A percentile compares a stretch with the other conserved stretches of the same genome.
Conservation (phyloP, 2,329 filamentous ascomycete species). For the Colletotrichum tofieldiae region DNA sequence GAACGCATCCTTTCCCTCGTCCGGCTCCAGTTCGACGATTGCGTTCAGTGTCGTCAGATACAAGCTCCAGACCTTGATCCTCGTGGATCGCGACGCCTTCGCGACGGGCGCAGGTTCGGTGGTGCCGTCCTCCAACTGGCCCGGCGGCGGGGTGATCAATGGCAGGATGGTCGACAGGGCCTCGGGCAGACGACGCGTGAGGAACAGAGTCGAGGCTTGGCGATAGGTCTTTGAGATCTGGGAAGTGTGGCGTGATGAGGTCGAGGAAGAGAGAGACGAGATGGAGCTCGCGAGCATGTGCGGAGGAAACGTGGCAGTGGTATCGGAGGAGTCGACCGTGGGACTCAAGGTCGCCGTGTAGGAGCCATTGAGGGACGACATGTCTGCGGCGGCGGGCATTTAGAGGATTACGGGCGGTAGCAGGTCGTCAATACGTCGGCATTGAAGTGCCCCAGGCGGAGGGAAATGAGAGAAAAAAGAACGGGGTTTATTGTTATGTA, state of each 20-base stretch:
- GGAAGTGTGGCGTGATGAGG: constrained; percentile 73
- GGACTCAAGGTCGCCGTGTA: constrained; percentile 63
- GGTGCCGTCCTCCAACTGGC: constrained; percentile 62
- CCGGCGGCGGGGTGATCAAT: constrained; percentile 76
- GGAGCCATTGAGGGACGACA: constrained; percentile 61
- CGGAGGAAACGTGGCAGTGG: constrained; percentile 62
- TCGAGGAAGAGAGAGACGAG: constrained; percentile 77
- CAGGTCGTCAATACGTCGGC: constrained; percentile 39
- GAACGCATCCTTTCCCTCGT: constrained; percentile 92
- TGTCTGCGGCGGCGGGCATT: constrained; percentile 47
- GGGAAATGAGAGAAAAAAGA: constrained; percentile 41
- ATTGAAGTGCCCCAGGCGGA: constrained; percentile 40
- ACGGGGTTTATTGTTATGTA: constrained; percentile 43
- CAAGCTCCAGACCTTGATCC: constrained; percentile 97
- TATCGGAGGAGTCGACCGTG: constrained; percentile 54
- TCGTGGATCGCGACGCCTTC: constrained; percentile 83
- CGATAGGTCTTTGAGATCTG: constrained; percentile 94
- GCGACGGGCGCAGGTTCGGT: constrained; percentile 80
- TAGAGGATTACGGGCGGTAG: constrained; percentile 17
- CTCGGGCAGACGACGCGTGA: constrained; percentile 94
- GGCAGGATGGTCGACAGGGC: constrained; percentile 88
- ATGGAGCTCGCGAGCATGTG: constrained; percentile 75
- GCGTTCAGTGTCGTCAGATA: constrained; percentile 95
- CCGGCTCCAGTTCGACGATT: constrained; percentile 87
- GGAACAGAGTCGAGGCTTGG: constrained; percentile 92